Percentiles rank a stretch among this genome's conserved stretches.
phyloP scores from a whole-genome alignment of 805 yeast genomes.

The Nakazawaea anatomiae region DNA sequence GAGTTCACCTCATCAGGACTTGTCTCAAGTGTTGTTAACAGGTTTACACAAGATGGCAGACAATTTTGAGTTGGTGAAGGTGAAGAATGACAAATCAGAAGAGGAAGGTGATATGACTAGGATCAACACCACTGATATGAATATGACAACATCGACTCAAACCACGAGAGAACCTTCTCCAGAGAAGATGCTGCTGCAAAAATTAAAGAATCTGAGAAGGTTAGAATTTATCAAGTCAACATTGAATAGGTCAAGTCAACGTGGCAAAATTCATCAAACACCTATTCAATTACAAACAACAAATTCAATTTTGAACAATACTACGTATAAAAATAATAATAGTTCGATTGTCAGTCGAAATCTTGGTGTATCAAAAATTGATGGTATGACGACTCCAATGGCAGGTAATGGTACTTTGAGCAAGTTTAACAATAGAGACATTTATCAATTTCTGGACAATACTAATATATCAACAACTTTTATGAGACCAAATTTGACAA shows the following conservation, averaged over 20 bases:
- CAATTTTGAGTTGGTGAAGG: background rate
- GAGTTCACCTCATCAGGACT: background rate
- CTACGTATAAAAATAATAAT: too few species aligned
- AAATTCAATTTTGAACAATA: background rate
- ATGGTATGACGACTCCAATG: background rate
- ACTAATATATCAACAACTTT: background rate
- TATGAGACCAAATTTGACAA: background rate
- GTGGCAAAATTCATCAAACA: background rate
- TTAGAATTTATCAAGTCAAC: constrained; percentile 1
- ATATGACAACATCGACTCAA: background rate
- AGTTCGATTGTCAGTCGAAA: background rate
- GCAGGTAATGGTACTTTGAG: background rate
- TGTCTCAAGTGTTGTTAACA: background rate
- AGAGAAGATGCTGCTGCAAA: background rate
- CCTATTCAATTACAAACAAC: background rate
- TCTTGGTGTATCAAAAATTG: background rate
- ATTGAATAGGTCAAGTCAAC: background rate
- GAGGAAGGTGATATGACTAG: background rate
- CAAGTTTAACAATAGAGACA: background rate
- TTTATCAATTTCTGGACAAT: background rate
- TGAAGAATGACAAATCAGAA: background rate
- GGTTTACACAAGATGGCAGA: background rate
- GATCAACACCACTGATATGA: background rate
- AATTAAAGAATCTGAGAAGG: background rate
- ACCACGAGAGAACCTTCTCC: background rate